These are phyloP conservation scores for Letharia columbiana DNA, from an alignment of 495 filamentous ascomycete species.

Conservation along the genomic window DNA sequence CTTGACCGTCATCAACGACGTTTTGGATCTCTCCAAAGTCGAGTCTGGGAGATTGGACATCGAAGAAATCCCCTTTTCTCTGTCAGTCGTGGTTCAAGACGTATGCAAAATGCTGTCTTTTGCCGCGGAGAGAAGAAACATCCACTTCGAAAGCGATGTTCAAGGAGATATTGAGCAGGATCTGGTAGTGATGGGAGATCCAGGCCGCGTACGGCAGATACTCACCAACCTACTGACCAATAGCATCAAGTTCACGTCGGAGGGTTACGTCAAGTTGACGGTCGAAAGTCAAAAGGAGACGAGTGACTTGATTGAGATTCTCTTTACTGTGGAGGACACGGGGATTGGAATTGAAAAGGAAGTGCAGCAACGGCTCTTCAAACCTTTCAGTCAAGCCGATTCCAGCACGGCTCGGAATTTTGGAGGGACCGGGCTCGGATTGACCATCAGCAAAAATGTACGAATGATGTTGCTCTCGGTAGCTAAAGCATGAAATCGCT, in stretches of 20 bases:
- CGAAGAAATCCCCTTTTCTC: conserved; percentile 69
- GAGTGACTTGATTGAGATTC: conserved; percentile 33
- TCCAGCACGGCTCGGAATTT: conserved; percentile 65
- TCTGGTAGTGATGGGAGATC: conserved; percentile 53
- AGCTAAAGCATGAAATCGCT: conserved; percentile 1
- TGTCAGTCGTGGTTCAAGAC: conserved; percentile 63
- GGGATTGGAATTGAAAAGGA: conserved; percentile 79
- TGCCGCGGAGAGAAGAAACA: conserved; percentile 49
- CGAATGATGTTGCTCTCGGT: conserved; percentile 2
- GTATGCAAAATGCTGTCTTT: conserved; percentile 44
- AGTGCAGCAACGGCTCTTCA: conserved; percentile 64
- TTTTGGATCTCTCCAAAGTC: conserved; percentile 80
- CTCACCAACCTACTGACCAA: conserved; percentile 83
- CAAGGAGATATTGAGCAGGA: conserved; percentile 38
- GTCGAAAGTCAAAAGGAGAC: conserved; percentile 31
- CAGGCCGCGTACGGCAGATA: conserved; percentile 70
- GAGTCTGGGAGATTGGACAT: conserved; percentile 69
- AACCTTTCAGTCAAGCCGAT: conserved; percentile 80
- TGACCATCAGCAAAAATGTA: conserved; percentile 69
- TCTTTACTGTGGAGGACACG: conserved; percentile 64
- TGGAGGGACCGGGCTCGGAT: conserved; percentile 72
- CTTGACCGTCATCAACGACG: conserved; percentile 85
- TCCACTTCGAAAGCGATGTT: conserved; percentile 46
- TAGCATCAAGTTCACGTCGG: conserved; percentile 77
- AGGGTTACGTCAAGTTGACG: conserved; percentile 52